phyloP scores from a whole-genome alignment of 768 basidiomycete genomes.

The Podaxis sp. region DNA sequence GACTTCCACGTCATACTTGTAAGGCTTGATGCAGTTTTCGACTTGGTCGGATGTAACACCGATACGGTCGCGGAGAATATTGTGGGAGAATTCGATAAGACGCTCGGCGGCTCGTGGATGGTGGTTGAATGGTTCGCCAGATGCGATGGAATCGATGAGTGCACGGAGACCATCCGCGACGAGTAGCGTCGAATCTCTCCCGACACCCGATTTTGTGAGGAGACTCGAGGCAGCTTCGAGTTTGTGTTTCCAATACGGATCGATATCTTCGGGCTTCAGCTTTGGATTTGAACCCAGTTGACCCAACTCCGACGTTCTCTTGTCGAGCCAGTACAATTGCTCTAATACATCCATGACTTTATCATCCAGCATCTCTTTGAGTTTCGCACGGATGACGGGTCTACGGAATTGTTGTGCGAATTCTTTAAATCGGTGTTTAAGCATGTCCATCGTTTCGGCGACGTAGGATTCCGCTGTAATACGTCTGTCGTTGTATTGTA shows the following conservation, averaged over 20 bases:
- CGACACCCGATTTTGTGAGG: constrained; percentile 94
- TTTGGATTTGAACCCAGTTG: constrained; percentile 67
- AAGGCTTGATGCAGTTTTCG: constrained; percentile 99
- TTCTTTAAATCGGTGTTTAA: constrained; percentile 89
- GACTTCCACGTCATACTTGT: constrained; percentile 97
- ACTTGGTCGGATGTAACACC: constrained; percentile 97
- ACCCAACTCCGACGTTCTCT: constrained; percentile 74
- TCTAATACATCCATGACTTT: constrained; percentile 97
- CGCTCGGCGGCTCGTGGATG: constrained; percentile 90
- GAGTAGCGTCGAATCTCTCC: constrained; percentile 89
- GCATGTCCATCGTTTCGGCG: constrained; percentile 91
- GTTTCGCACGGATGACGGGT: constrained; percentile 81
- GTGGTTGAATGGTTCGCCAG: constrained; percentile 87
- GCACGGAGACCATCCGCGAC: constrained; percentile 91
- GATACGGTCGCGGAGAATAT: constrained; percentile 89
- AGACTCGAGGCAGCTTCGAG: constrained; percentile 91
- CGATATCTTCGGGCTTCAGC: constrained; percentile 71
- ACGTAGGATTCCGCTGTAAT: constrained; percentile 97
- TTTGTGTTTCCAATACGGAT: constrained; percentile 95
- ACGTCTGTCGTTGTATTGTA: constrained; percentile 94
- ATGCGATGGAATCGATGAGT: constrained; percentile 86
- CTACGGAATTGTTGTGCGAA: constrained; percentile 84
- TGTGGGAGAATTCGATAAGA: constrained; percentile 89
- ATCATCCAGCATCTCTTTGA: constrained; percentile 93
- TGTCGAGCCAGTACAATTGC: constrained; percentile 95